Evolutionary conservation across 2,329 filamentous ascomycete genomes (phyloP).

Genomic region (Catunica adiposa): DNA sequence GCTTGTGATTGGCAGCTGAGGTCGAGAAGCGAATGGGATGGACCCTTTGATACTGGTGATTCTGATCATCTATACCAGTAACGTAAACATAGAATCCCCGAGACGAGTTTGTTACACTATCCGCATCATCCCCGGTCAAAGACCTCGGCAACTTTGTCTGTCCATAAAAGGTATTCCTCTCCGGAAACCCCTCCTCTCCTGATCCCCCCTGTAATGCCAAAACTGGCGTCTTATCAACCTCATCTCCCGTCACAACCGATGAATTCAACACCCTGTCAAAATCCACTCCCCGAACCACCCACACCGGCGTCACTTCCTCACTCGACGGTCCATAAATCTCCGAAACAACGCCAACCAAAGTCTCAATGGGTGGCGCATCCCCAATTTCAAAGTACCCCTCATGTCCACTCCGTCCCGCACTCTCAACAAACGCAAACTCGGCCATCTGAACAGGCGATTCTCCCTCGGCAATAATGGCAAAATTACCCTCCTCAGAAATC

Average conservation of each 20-base stretch:
- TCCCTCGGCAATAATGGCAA: slow-evolving; percentile 12
- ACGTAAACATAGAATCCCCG: slow-evolving; percentile 12
- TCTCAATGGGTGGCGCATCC: slow-evolving; percentile 3
- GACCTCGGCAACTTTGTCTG: slow-evolving; percentile 1
- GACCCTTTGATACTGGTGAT: slow-evolving; percentile 10
- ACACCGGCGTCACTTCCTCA: slow-evolving; percentile 2
- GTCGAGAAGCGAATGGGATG: slow-evolving; percentile 7
- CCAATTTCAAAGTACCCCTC: slow-evolving; percentile 15
- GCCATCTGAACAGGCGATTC: slow-evolving; percentile 11
- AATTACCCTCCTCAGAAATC: background rate
- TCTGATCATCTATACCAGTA: slow-evolving; percentile 8
- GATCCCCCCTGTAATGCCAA: slow-evolving; percentile 7
- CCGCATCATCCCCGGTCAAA: background rate
- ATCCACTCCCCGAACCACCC: slow-evolving; percentile 9
- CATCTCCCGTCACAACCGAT: background rate
- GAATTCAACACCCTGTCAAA: slow-evolving; percentile 5
- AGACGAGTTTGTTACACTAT: background rate
- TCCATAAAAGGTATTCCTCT: slow-evolving; percentile 8
- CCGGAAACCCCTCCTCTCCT: slow-evolving; percentile 7
- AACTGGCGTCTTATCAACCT: background rate
- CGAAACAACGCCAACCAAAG: slow-evolving; percentile 8
- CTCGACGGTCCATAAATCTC: slow-evolving; percentile 13
- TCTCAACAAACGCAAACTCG: slow-evolving; percentile 14
- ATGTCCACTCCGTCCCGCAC: slow-evolving; percentile 12
- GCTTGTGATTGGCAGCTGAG: background rate